Conservation (phyloP, 179 eudicot species). For the Pouteria campechiana region DNA sequence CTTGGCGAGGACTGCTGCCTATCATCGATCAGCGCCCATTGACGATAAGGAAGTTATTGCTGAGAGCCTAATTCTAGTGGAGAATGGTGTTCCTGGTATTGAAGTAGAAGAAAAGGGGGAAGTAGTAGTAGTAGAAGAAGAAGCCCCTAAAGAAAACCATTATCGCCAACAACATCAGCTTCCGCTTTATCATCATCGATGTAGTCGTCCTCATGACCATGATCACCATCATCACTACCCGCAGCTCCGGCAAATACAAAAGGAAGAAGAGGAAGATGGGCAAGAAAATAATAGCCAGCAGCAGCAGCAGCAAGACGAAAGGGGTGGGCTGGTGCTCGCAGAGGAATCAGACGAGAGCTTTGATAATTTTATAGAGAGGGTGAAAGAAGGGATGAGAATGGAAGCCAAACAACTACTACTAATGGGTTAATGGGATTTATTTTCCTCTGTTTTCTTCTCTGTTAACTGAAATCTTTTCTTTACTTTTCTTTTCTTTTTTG, state of each 20-base stretch:
- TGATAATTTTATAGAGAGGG: conserved; percentile 46
- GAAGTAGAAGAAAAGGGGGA: conserved; percentile 1
- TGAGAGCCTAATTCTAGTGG: too few species aligned
- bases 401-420: conserved; percentile 22
- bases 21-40: conserved; percentile 1
- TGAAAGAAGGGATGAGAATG: conserved; percentile 39
- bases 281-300: too few species aligned
- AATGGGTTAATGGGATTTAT: conserved; percentile 12
- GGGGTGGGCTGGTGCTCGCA: conserved; percentile 8
- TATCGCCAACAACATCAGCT: background rate
- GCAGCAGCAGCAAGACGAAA: conserved; percentile 4
- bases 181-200: too few species aligned
- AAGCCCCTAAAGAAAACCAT: background rate
- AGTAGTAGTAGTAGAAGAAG: background rate
- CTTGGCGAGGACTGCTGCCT: background rate
- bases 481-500: too few species aligned
- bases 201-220: too few species aligned
- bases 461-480: too few species aligned
- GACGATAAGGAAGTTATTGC: too few species aligned
- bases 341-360: conserved; percentile 51
- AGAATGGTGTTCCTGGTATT: conserved; percentile 1
- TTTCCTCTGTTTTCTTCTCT: background rate
- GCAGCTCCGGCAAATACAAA: background rate
- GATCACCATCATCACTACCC: background rate
- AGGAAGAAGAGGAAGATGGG: conserved; percentile 8